Evolutionary conservation across 768 basidiomycete species (phyloP).

Genomic region (Phlebiopsis flavidoalba): DNA sequence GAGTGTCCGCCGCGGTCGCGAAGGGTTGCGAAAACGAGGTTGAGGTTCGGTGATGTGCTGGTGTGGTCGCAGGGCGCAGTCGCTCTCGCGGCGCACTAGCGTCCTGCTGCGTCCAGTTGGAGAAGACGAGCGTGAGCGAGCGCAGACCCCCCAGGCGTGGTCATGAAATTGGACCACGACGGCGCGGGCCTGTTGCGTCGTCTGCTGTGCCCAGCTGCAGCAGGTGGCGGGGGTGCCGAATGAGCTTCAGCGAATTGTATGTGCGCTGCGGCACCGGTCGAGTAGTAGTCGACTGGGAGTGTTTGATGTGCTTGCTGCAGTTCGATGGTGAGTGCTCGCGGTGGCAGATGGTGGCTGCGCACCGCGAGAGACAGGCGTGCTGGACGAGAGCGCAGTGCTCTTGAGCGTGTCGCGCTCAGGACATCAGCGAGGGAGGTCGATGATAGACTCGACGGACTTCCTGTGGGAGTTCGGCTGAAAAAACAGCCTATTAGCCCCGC

Average conservation of each 20-base stretch:
- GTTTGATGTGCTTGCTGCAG: background rate
- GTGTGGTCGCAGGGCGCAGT: background rate
- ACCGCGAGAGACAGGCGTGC: conserved; percentile 10
- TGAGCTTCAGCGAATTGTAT: conserved; percentile 13
- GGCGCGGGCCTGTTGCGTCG: background rate
- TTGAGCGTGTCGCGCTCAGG: conserved; percentile 15
- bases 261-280: conserved; percentile 3
- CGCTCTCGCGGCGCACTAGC: background rate
- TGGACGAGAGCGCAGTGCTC: conserved; percentile 14
- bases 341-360: conserved; percentile 16
- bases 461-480: conserved; percentile 12
- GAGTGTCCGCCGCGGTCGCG: conserved; percentile 1
- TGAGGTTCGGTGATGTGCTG: conserved; percentile 4
- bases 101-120: conserved; percentile 2
- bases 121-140: conserved; percentile 6
- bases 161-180: conserved; percentile 4
- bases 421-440: conserved; percentile 19
- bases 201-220: background rate
- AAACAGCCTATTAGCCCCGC: background rate
- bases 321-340: conserved; percentile 4
- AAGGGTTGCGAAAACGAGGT: conserved; percentile 6
- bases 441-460: conserved; percentile 19
- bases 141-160: conserved; percentile 4
- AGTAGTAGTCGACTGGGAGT: background rate
- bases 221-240: background rate